Evolutionary conservation across 1,139 yeast species (phyloP).

Genomic region (Saccharomycopsis hybrid): DNA sequence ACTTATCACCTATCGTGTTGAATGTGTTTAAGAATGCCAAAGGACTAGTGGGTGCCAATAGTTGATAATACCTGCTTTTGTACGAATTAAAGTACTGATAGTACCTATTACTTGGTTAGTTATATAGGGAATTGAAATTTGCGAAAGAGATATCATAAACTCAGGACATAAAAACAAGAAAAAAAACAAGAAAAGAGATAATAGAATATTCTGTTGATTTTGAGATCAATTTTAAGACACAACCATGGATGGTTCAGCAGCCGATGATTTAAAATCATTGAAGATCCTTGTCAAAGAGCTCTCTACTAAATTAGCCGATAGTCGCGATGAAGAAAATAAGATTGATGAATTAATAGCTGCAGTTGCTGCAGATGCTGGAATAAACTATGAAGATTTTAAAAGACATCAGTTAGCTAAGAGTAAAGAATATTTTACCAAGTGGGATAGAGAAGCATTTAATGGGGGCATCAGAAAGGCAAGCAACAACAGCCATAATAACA

Average conservation of each 20-base stretch:
- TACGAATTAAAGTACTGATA: too few relatives aligned
- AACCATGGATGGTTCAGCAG: slow-evolving; percentile 22
- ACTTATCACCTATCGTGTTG: too few relatives aligned
- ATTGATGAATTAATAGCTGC: slow-evolving; percentile 16
- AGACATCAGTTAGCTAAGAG: slow-evolving; percentile 14
- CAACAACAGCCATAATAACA: not conserved
- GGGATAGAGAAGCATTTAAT: slow-evolving; percentile 3
- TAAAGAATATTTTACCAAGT: slow-evolving; percentile 15
- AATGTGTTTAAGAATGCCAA: too few relatives aligned
- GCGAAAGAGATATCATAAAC: too few relatives aligned
- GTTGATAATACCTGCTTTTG: too few relatives aligned
- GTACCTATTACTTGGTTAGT: too few relatives aligned
- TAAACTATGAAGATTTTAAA: slow-evolving; percentile 20
- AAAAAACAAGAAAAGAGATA: not conserved
- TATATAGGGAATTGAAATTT: too few relatives aligned
- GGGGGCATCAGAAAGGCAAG: not conserved
- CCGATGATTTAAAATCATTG: slow-evolving; percentile 21
- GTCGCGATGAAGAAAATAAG: slow-evolving; percentile 15
- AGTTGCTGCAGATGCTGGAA: slow-evolving; percentile 20
- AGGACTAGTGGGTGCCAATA: too few relatives aligned
- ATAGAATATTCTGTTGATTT: too few relatives aligned
- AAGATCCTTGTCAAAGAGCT: slow-evolving; percentile 18
- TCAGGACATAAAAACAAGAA: not conserved
- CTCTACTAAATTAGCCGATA: slow-evolving; percentile 9
- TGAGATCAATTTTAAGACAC: too few relatives aligned